These are phyloP conservation scores for Ophiocordyceps robertsii DNA, from an alignment of 2,329 filamentous ascomycete species.

Conservation along the genomic window DNA sequence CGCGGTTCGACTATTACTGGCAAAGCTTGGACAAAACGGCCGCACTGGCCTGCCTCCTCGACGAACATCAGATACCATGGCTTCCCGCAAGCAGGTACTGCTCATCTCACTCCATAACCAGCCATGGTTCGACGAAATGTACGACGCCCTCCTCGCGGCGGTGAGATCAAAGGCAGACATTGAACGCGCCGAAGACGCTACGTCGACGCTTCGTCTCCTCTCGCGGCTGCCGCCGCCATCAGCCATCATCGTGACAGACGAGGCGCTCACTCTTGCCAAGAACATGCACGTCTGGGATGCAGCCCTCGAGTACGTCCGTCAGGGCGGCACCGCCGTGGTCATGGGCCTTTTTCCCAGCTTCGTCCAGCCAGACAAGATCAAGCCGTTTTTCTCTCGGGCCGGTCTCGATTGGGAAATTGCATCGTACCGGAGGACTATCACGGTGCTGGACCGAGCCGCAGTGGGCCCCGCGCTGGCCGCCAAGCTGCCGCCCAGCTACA, in stretches of 20 bases:
- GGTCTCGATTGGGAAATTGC: slow-evolving; percentile 10
- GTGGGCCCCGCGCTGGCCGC: slow-evolving; percentile 3
- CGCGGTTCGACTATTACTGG: too few relatives aligned
- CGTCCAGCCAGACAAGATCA: not conserved
- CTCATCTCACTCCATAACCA: slow-evolving; percentile 3
- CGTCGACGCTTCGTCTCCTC: slow-evolving; percentile 2
- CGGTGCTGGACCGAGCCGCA: slow-evolving; percentile 8
- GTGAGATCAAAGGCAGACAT: slow-evolving; percentile 2
- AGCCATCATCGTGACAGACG: slow-evolving; percentile 6
- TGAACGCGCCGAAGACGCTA: slow-evolving; percentile 1
- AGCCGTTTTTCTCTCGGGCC: slow-evolving; percentile 9
- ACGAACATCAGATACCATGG: too few relatives aligned
- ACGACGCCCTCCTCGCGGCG: slow-evolving; percentile 1
- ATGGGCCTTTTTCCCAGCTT: slow-evolving; percentile 8
- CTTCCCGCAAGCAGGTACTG: not conserved
- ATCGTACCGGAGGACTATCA: slow-evolving; percentile 8
- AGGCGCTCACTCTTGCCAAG: slow-evolving; percentile 2
- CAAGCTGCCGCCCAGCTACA: slow-evolving; percentile 10
- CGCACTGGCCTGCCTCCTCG: too few relatives aligned
- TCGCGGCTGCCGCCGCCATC: slow-evolving; percentile 1
- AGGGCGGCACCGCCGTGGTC: slow-evolving; percentile 4
- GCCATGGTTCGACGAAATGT: slow-evolving; percentile 5
- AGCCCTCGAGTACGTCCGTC: slow-evolving; percentile 6
- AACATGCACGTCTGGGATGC: slow-evolving; percentile 5
- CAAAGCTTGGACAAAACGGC: too few relatives aligned